Evolutionary conservation across 805 yeast genomes (phyloP).

Genomic region (Wickerhamomyces pijperi): DNA sequence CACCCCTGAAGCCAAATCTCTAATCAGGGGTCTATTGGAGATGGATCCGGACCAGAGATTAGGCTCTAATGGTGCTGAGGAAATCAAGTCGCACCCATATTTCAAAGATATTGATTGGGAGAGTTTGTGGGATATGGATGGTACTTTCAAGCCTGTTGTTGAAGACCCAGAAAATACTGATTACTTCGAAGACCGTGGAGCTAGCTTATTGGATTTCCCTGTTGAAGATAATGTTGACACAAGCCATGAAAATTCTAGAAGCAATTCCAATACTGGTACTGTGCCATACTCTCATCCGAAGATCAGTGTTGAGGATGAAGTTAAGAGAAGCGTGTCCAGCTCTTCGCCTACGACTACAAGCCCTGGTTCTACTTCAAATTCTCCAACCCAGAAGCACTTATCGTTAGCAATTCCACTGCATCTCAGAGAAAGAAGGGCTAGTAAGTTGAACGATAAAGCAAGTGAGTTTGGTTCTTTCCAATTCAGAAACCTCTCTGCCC

Average conservation of each 20-base stretch:
- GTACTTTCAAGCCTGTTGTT: conserved; percentile 72
- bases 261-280: not conserved
- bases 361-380: conserved; percentile 20
- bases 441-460: conserved; percentile 57
- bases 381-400: conserved; percentile 25
- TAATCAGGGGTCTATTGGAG: conserved; percentile 51
- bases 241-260: conserved; percentile 7
- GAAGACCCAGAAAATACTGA: conserved; percentile 83
- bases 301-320: conserved; percentile 1
- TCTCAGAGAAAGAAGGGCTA: conserved; percentile 60
- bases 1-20: conserved; percentile 59
- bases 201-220: conserved; percentile 55
- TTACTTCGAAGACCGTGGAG: conserved; percentile 88
- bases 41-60: conserved; percentile 58
- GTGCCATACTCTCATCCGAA: too few relatives aligned
- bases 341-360: conserved; percentile 7
- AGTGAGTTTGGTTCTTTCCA: conserved; percentile 88
- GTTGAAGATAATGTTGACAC: conserved; percentile 22
- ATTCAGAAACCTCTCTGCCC: conserved; percentile 77
- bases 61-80: conserved; percentile 71
- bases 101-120: conserved; percentile 70
- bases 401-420: conserved; percentile 43
- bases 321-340: conserved; percentile 6
- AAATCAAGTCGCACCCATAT: conserved; percentile 71
- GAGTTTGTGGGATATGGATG: conserved; percentile 53